These are phyloP conservation scores for Kluyveromyces wickerhamii DNA, from an alignment of 805 yeast genomes.

Conservation along the genomic window DNA sequence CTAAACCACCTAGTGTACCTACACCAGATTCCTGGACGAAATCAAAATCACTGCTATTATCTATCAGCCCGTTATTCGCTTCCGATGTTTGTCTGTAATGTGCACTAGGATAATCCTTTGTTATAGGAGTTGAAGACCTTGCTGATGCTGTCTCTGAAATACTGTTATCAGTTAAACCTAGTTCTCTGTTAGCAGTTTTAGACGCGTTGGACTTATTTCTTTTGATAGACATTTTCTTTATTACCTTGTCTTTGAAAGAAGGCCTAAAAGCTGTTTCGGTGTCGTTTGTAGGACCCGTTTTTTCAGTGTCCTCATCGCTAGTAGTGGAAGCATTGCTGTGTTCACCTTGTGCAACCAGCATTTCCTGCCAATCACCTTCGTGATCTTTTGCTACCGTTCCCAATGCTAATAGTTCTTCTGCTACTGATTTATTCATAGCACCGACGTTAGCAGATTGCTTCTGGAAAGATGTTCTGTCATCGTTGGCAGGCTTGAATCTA, in stretches of 20 bases:
- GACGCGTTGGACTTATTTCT: slow-evolving; percentile 9
- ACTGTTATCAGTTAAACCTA: background rate
- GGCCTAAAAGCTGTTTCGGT: slow-evolving; percentile 11
- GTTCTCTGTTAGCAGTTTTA: slow-evolving; percentile 7
- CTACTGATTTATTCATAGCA: slow-evolving; percentile 26
- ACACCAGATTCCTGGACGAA: background rate
- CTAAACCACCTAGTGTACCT: background rate
- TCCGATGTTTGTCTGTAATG: slow-evolving; percentile 24
- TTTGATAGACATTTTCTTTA: slow-evolving; percentile 18
- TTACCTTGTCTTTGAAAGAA: slow-evolving; percentile 18
- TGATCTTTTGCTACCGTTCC: slow-evolving; percentile 83
- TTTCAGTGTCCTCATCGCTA: slow-evolving; percentile 9
- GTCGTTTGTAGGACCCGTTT: slow-evolving; percentile 7
- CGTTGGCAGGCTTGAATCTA: slow-evolving; percentile 79
- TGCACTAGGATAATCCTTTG: slow-evolving; percentile 19
- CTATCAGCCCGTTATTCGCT: slow-evolving; percentile 24
- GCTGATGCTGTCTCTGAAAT: background rate
- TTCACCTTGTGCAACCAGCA: slow-evolving; percentile 32
- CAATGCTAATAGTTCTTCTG: slow-evolving; percentile 56
- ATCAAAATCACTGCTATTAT: slow-evolving; percentile 4
- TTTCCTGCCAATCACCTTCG: slow-evolving; percentile 63
- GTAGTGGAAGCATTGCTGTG: slow-evolving; percentile 6
- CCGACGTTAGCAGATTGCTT: slow-evolving; percentile 31
- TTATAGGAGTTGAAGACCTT: slow-evolving; percentile 6
- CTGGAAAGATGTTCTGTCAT: slow-evolving; percentile 89